Evolutionary conservation across 225 moss, liverwort and hornwort genomes (phyloP).

Genomic region (Thuidium tamariscinum): DNA sequence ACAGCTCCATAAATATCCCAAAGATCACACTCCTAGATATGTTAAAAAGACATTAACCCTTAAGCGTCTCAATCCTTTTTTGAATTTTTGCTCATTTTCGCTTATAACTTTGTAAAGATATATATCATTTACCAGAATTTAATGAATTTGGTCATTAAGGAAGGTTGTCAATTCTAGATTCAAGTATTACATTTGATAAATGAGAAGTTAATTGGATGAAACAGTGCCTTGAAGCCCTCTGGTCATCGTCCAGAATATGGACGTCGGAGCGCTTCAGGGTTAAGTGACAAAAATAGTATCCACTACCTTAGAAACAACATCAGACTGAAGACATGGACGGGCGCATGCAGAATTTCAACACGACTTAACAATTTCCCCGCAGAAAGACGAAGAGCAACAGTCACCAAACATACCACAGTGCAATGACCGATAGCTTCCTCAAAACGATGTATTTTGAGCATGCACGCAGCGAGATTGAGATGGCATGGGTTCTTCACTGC

Average conservation of each 20-base stretch:
- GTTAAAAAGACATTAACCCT: neutral
- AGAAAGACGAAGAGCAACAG: neutral
- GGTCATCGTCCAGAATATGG: too few relatives aligned
- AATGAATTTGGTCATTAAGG: too few relatives aligned
- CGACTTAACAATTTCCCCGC: neutral
- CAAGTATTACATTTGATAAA: too few relatives aligned
- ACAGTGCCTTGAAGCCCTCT: too few relatives aligned
- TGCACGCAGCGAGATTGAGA: slow-evolving; percentile 88
- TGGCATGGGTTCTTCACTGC: slow-evolving; percentile 90
- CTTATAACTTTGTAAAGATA: too few relatives aligned
- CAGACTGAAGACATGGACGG: neutral
- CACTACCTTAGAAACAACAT: neutral
- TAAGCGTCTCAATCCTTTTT: too few relatives aligned
- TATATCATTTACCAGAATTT: too few relatives aligned
- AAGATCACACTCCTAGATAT: neutral
- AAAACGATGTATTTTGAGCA: slow-evolving; percentile 80
- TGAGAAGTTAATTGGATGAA: too few relatives aligned
- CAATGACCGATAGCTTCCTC: slow-evolving; percentile 91
- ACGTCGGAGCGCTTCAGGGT: too few relatives aligned
- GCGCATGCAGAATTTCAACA: neutral
- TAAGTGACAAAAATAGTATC: neutral
- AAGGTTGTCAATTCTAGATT: too few relatives aligned
- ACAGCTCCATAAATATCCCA: neutral
- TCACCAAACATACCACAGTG: slow-evolving; percentile 50
- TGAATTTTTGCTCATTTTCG: too few relatives aligned